Percentiles rank a stretch among this genome's conserved stretches.
phyloP scores from a whole-genome alignment of 139 green algal species.

The Chlamydomonas schloesseri region DNA sequence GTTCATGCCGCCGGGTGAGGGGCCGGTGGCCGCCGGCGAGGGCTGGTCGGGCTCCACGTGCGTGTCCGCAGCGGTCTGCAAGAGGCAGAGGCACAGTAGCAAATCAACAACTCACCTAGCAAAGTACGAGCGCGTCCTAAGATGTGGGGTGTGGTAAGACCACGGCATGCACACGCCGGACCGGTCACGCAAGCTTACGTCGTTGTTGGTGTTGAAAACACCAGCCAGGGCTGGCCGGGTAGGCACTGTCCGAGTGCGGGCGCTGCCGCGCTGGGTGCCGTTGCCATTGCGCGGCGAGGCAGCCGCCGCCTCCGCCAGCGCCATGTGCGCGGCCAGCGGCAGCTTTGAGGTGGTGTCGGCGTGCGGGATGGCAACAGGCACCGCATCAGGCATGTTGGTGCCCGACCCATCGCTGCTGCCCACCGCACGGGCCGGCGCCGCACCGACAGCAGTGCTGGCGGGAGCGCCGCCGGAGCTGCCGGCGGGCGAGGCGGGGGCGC shows the following conservation, averaged over 20 bases:
- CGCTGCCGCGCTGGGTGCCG: not conserved
- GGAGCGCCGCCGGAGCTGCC: not conserved
- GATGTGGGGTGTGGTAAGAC: no score
- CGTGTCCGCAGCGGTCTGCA: not conserved
- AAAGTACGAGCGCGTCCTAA: not conserved
- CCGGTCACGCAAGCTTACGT: not conserved
- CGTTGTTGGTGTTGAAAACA: not conserved
- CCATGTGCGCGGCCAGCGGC: not conserved
- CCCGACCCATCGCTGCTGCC: no score
- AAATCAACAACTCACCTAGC: not conserved
- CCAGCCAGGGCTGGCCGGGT: constrained; percentile 7
- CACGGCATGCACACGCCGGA: no score
- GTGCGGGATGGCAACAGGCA: not conserved
- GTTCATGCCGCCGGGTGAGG: not conserved
- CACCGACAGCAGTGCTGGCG: no score
- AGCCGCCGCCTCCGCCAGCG: not conserved
- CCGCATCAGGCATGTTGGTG: not conserved
- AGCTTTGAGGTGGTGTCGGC: not conserved
- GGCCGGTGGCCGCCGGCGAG: not conserved
- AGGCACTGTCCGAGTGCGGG: not conserved
- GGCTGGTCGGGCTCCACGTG: constrained; percentile 19
- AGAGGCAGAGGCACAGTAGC: not conserved
- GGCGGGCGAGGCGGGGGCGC: not conserved
- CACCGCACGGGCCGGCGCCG: no score
- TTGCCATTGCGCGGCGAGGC: not conserved